Evolutionary conservation across 805 yeast genomes (phyloP).

Genomic region (Cyberlindnera maclurae): DNA sequence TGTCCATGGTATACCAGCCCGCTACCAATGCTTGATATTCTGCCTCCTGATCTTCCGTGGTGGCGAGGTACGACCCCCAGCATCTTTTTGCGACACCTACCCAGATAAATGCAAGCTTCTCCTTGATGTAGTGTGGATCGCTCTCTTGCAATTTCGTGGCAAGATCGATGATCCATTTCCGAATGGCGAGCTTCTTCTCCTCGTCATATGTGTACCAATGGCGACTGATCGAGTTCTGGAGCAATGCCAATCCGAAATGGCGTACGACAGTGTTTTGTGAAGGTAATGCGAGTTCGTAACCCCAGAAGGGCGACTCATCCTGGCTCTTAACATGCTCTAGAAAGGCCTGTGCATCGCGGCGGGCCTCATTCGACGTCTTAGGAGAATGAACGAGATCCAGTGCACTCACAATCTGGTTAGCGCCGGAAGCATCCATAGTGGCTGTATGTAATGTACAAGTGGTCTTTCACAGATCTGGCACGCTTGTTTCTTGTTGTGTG

Average conservation of each 20-base stretch:
- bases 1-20: conserved; percentile 89
- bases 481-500: no score
- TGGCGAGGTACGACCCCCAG: conserved; percentile 73
- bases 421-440: conserved; percentile 58
- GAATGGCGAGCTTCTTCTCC: conserved; percentile 56
- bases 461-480: no score
- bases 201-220: conserved; percentile 48
- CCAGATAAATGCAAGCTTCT: conserved; percentile 87
- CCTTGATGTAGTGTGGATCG: conserved; percentile 88
- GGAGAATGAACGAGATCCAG: conserved; percentile 68
- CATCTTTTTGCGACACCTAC: conserved; percentile 82
- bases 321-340: conserved; percentile 69
- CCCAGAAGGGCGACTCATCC: conserved; percentile 88
- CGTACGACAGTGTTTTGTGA: conserved; percentile 66
- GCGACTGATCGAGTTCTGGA: conserved; percentile 62
- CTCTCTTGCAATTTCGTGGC: conserved; percentile 47
- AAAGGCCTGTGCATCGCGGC: conserved; percentile 54
- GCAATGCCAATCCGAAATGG: conserved; percentile 80
- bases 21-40: conserved; percentile 45
- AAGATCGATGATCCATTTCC: conserved; percentile 81
- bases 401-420: conserved; percentile 70
- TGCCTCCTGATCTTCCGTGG: conserved; percentile 24
- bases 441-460: no score
- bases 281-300: conserved; percentile 72
- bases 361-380: conserved; percentile 48